Evolutionary conservation across 768 basidiomycete genomes (phyloP), one percentile per base, ranked within the genome.

Genomic region (Terana coerulea): DNA sequence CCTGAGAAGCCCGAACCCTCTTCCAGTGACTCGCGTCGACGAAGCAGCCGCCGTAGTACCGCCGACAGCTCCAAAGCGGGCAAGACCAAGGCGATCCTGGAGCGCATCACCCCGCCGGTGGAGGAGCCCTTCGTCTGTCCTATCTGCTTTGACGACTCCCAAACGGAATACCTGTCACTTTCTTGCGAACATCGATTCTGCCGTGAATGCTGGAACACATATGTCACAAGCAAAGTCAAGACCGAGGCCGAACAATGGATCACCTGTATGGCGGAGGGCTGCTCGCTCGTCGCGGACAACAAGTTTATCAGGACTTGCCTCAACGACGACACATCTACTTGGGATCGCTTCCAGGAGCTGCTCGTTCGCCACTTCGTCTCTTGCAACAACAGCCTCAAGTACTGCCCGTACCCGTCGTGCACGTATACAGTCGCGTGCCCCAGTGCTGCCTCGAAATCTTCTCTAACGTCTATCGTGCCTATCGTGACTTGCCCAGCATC

Each of bases 391-490:
- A 82, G 80, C 49, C 78, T 98, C 64, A 88, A 91, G 68, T 99
- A 90, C 75, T 99, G 97, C 66, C 97, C 97, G 3, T 93, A 91
- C 59, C 95, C 95, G 0, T 81, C 84, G 33, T 99, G 97, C 76
- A 88, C 92, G 33, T 85, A 91, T 67, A 94, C 95, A n/a, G 86
- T 98, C 40, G 86, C 88, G 34, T 98, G 95, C 70, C 78, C 84
- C 8, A 67, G 85, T n/a, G 91, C 90, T 0, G 79, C 92, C 1
- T 78, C 83, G 39, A 88, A 86, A 66, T 74, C 79, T 1, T 78
- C 86, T 51, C 75, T 97, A 28, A 77, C 85, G 47, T 82, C 80
- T 2, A 70, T 92, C 48, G 92, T 98, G 1, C 97, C 97, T 1
- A 95, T 82, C 26, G 95, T 98, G 8, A 77, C 77, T 19, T 98